Evolutionary conservation across 768 basidiomycete genomes (phyloP), one percentile per base, ranked within the genome.

Genomic region (Boletus subcaerulescens): DNA sequence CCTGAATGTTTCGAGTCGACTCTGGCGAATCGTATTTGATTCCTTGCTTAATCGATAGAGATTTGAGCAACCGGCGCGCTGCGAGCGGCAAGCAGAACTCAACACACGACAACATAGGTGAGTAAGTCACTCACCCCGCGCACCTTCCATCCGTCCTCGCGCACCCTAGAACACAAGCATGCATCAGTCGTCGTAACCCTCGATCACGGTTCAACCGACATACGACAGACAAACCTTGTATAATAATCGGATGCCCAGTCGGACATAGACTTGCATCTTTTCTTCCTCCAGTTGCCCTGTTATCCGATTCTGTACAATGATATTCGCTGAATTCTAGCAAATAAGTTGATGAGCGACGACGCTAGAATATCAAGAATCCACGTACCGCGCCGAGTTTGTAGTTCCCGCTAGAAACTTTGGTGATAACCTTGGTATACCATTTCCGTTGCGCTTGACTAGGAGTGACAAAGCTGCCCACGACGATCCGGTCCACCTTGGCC

Each of bases 181-280:
- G 15, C 18, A 38, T 59, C 32, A 48, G 48, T 56, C 32, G 49
- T 14, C 36, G 11, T 29, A 10, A 18, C 38, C 29, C 22, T 22
- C 3, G 5, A 35, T 48, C 42, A 22, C 20, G 26, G 29, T 10
- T 43, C 31, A 39, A 38, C 52, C 32, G 14, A 51, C 31, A 47
- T n/a, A 40, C 24, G 36, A 6, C 17, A 17, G 20, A 64, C 67
- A 11, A 58, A 80, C 85, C 80, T 90, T 91, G 78, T 98, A 99
- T 56, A 98, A 69, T 53, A 99, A 66, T 26, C 96, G 78, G 64
- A 99, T 99, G 3, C 96, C 96, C 15, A 99, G 73, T 38, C 95
- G 77, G 0, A 98, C 93, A 66, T 97, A 98, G 13, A 85, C 85
- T 65, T 94, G 88, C 93, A 98, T 99, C 77, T 98, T 98, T 75